phyloP scores from a whole-genome alignment of 768 basidiomycete genomes.

The Boletellus sp. region DNA sequence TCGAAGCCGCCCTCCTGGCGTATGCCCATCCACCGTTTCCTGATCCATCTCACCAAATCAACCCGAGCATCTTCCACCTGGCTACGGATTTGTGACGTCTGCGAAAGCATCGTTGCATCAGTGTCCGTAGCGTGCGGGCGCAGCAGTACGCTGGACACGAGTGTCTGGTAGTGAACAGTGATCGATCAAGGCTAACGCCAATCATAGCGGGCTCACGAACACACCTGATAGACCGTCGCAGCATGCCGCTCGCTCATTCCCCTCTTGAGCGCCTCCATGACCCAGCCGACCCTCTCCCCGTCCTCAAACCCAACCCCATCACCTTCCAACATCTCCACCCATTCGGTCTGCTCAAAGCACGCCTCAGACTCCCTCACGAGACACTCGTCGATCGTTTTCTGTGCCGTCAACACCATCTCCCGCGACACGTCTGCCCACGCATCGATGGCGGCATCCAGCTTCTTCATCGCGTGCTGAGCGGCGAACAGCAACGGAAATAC shows the following conservation, averaged over 20 bases:
- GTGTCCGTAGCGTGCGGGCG: slow-evolving; percentile 59
- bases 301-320: slow-evolving; percentile 77
- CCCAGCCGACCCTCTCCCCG: slow-evolving; percentile 71
- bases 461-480: slow-evolving; percentile 55
- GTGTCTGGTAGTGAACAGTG: slow-evolving; percentile 39
- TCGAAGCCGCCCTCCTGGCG: slow-evolving; percentile 80
- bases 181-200: background rate
- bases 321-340: slow-evolving; percentile 69
- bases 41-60: slow-evolving; percentile 55
- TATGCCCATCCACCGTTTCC: slow-evolving; percentile 72
- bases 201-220: slow-evolving; percentile 4
- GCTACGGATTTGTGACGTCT: slow-evolving; percentile 66
- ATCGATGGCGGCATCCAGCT: slow-evolving; percentile 55
- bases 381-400: slow-evolving; percentile 60
- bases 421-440: slow-evolving; percentile 37
- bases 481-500: slow-evolving; percentile 68
- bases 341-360: slow-evolving; percentile 67
- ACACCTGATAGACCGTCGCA: slow-evolving; percentile 71
- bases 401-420: slow-evolving; percentile 63
- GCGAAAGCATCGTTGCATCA: slow-evolving; percentile 57
- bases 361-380: slow-evolving; percentile 55
- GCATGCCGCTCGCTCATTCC: slow-evolving; percentile 65
- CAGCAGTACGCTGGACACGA: slow-evolving; percentile 71
- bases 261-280: slow-evolving; percentile 62
- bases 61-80: slow-evolving; percentile 68